phyloP scores from a whole-genome alignment of 2,329 filamentous ascomycete species.

The Colletotrichum sp. region DNA sequence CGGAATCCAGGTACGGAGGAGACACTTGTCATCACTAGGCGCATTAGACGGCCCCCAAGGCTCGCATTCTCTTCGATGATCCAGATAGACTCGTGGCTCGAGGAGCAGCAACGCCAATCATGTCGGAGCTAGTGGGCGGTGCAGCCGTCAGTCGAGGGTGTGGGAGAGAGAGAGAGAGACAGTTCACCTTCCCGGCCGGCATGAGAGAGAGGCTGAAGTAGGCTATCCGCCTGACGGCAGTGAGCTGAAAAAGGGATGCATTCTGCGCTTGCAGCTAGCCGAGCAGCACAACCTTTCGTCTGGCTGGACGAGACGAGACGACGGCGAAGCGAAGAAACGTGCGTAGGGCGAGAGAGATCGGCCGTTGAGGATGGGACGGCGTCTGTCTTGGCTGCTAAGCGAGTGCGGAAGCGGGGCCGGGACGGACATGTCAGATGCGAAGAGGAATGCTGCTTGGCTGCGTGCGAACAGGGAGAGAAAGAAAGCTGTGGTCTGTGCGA shows the following conservation, averaged over 20 bases:
- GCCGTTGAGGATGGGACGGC: background rate
- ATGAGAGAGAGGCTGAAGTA: background rate
- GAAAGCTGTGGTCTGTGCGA: slow-evolving; percentile 7
- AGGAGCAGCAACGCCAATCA: background rate
- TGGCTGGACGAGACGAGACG: background rate
- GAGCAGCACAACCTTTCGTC: background rate
- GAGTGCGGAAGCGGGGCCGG: slow-evolving; percentile 12
- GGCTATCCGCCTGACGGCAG: background rate
- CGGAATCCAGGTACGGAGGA: background rate
- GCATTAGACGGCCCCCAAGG: background rate
- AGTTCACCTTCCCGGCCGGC: background rate
- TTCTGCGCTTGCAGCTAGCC: background rate
- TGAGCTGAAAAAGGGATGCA: background rate
- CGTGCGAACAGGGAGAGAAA: background rate
- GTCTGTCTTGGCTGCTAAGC: slow-evolving; percentile 8
- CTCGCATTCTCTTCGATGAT: background rate
- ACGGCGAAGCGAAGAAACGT: background rate
- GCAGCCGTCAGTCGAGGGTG: background rate
- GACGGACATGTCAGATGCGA: background rate
- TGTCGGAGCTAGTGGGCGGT: background rate
- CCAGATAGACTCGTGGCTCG: background rate
- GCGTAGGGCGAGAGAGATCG: background rate
- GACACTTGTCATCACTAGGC: background rate
- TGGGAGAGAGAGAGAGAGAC: background rate
- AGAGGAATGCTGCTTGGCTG: background rate